These are phyloP conservation scores for Colletotrichum scovillei DNA, from an alignment of 2,329 filamentous ascomycete genomes.

Conservation along the genomic window DNA sequence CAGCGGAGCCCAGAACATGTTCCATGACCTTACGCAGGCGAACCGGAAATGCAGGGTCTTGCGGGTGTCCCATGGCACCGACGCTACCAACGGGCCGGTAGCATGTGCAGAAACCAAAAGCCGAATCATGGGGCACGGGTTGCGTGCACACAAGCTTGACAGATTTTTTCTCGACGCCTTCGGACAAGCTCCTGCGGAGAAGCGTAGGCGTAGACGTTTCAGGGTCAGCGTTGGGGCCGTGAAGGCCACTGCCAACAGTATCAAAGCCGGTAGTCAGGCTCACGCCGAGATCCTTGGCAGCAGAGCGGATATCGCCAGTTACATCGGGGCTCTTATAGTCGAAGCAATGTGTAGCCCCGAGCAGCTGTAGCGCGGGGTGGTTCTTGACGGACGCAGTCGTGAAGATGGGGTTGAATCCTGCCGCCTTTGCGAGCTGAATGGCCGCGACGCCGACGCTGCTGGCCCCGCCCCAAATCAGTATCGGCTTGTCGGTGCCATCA, in stretches of 20 bases:
- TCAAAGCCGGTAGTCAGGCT: conserved; percentile 1
- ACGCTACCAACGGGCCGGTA: not conserved
- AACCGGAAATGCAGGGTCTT: conserved; percentile 5
- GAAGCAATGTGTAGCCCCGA: conserved; percentile 49
- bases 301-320: not conserved
- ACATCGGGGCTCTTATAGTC: conserved; percentile 41
- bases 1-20: not conserved
- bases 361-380: conserved; percentile 42
- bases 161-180: too few species aligned
- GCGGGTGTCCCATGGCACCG: conserved; percentile 7
- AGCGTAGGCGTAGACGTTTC: not conserved
- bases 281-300: not conserved
- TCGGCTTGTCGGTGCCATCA: not conserved
- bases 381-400: conserved; percentile 46
- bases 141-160: conserved; percentile 10
- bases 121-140: not conserved
- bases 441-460: conserved; percentile 47
- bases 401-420: conserved; percentile 45
- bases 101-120: conserved; percentile 11
- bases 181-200: not conserved
- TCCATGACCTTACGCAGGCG: conserved; percentile 1
- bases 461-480: conserved; percentile 51
- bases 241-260: not conserved
- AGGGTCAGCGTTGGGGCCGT: not conserved
- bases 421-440: conserved; percentile 47